These are phyloP conservation scores for Datura wrightii DNA, from an alignment of 257 asterid species.

Conservation along the genomic window DNA sequence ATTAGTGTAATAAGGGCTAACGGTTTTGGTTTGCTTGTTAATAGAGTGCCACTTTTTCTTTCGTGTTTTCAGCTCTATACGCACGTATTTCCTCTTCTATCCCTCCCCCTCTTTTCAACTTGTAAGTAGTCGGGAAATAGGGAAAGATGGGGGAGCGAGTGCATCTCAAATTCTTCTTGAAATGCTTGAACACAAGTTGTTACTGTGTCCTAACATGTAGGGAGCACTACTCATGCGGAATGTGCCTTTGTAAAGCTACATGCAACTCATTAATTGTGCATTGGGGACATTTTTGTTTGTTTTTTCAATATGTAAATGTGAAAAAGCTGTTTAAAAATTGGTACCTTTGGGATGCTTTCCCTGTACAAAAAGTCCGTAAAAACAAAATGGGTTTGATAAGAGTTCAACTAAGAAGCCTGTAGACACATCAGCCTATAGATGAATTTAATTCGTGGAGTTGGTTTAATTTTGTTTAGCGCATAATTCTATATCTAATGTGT, in stretches of 20 bases:
- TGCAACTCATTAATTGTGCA: conserved; percentile 12
- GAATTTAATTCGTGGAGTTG: neutral
- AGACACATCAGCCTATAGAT: neutral
- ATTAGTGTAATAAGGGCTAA: neutral
- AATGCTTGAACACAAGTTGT: neutral
- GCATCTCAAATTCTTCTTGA: neutral
- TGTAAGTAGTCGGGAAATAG: neutral
- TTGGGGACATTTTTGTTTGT: neutral
- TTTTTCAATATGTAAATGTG: neutral
- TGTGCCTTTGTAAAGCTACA: neutral
- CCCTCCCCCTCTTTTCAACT: neutral
- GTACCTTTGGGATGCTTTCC: neutral
- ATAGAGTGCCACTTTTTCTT: conserved; percentile 1
- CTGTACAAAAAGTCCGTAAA: neutral
- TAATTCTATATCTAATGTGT: neutral
- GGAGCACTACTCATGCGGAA: neutral
- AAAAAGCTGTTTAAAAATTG: neutral
- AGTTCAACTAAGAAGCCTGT: neutral
- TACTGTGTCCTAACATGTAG: neutral
- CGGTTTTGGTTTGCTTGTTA: conserved; percentile 7
- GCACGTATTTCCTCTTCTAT: too few species aligned
- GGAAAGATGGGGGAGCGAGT: neutral
- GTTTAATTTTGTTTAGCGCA: neutral
- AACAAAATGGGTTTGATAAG: neutral
- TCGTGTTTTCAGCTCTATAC: neutral